Evolutionary conservation across 345 rosid genomes (phyloP), one percentile per base, ranked within the genome.

Genomic region (Camelina neglecta): DNA sequence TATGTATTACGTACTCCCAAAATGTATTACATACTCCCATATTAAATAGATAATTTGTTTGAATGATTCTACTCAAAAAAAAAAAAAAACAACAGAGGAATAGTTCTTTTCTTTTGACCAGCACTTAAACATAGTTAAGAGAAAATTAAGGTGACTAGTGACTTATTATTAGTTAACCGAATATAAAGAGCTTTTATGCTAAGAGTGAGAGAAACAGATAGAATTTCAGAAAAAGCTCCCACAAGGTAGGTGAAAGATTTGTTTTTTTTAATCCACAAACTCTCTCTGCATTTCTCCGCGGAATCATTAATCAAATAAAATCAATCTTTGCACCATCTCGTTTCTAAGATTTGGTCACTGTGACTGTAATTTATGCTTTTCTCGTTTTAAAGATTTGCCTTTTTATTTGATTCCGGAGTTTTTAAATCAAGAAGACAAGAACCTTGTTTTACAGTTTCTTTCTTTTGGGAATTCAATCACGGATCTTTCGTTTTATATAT

Each of bases 191-290:
- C 42, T 29, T 51, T 3, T 33, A 56, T 41, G 10, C n/a, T 5
- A 26, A 26, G 29, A 26, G 29, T 3, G 21, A 31, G 56, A 55
- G 6, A 41, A 3, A 18, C 33, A 31, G 10, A 71, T 41, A 42
- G 31, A 58, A 29, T 45, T 45, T 39, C 11, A 47, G 58, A 60
- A 44, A 8, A 3, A 60, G 44, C 58, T 44, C 49, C 60, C 60
- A 47, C 35, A 71, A 71, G 75, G 67, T 71, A 23, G 58, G 74
- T 45, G 47, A 70, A 70, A 70, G 33, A 56, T 56, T 21, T 57
- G 44, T 3, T n/a, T 70, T 26, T 51, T 11, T 24, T 41, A n/a
- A 20, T 39, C 26, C 24, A 21, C 36, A 23, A 33, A 7, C 21
- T 36, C 35, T 67, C 31, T 26, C 39, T 20, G 11, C 24, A 23